Evolutionary conservation across 75 land plant species (phyloP), one percentile per base, ranked within the genome.

Genomic region (Selaginella tamariscina): DNA sequence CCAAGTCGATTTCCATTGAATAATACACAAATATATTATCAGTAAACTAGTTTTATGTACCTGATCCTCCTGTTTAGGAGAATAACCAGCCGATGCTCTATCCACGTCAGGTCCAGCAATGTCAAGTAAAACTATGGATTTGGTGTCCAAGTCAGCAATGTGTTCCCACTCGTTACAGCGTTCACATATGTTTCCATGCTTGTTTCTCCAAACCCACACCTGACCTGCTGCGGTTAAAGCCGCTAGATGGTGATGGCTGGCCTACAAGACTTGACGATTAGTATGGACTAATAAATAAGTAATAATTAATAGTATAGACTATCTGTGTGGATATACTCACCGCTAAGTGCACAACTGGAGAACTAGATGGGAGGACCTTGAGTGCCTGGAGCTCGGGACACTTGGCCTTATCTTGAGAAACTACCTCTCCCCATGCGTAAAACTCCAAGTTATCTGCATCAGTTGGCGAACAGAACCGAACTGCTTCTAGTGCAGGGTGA

Each of bases 161-260:
- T 78, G 72, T 54, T 78, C 77, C 80, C 80, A 78, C 74, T 69
- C 73, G 66, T 70, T 57, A 44, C 77, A 74, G 0, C 77, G 80
- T 33, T 71, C 55, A 55, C 66, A 66, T 70, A 78, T 74, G 44
- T 78, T 65, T 15, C 80, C 77, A 66, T 78, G 80, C 30, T 54
- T 70, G 62, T 70, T 76, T 49, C 80, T 68, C 80, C 80, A 78
- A 20, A 78, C 55, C 77, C 71, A 70, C 0, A 78, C 77, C 31
- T 78, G 80, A 22, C 80, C 80, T 70, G 77, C 80, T n/a, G 68
- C 77, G 66, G 80, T 78, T 31, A 78, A 32, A 15, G 77, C 80
- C 26, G 74, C 80, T 49, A 78, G 77, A 65, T 78, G 80, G 59
- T 78, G 80, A 27, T 70, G 80, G 66, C 80, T 78, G 32, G 77